These are phyloP conservation scores for Hyphodiscus hymeniophilus DNA, from an alignment of 495 filamentous ascomycete species.

Conservation along the genomic window DNA sequence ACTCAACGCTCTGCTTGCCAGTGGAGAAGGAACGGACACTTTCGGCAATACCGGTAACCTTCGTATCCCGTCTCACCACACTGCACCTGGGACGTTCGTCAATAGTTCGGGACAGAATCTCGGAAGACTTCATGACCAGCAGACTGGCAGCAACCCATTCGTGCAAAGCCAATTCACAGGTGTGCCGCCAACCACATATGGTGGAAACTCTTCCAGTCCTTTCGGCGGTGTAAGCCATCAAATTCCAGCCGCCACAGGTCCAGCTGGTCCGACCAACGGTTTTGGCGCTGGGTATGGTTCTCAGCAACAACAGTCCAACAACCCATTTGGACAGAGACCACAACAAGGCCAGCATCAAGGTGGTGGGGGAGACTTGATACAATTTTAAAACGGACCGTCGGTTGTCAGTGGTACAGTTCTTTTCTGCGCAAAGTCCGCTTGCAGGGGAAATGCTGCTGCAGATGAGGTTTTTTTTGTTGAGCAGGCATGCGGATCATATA, in stretches of 20 bases:
- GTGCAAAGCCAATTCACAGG: conserved; percentile 72
- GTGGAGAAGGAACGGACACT: conserved; percentile 89
- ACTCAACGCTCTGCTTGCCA: conserved; percentile 81
- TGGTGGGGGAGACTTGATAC: conserved; percentile 79
- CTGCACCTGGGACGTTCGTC: conserved; percentile 92
- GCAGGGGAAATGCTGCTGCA: too few species aligned
- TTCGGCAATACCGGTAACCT: conserved; percentile 94
- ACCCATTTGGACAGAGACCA: conserved; percentile 63
- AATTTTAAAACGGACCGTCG: conserved; percentile 49
- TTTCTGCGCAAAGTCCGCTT: too few species aligned
- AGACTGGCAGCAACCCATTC: conserved; percentile 90
- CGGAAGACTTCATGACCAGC: conserved; percentile 57
- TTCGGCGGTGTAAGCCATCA: conserved; percentile 31
- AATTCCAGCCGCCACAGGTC: conserved; percentile 72
- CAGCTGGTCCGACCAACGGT: conserved; percentile 43
- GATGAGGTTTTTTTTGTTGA: conserved; percentile 3
- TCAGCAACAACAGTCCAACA: conserved; percentile 47
- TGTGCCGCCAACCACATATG: conserved; percentile 54
- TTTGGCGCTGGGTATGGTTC: conserved; percentile 29
- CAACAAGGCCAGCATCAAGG: conserved; percentile 58
- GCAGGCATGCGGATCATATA: conserved; percentile 18
- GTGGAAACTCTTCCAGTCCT: conserved; percentile 13
- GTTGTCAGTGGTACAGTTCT: background rate
- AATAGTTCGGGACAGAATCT: conserved; percentile 82
- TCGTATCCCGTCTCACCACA: conserved; percentile 94